Conservation (phyloP, 148 eudicot genomes). For the Rhododendron henanense region DNA sequence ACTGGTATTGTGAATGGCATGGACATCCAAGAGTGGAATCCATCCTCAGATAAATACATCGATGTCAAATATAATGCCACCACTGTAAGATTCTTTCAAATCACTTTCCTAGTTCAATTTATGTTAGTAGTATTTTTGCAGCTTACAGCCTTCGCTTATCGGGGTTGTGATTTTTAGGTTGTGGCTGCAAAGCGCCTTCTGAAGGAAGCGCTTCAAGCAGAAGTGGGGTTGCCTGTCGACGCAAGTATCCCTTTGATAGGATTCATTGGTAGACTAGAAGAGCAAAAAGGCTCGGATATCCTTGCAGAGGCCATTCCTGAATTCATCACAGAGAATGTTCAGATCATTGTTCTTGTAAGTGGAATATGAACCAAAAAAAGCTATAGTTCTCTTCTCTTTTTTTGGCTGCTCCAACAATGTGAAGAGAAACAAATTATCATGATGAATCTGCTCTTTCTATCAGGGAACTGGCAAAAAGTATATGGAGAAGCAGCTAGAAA, state of each 20-base stretch:
- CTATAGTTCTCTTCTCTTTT: neutral
- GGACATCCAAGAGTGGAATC: slow-evolving; percentile 94
- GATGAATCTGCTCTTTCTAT: neutral
- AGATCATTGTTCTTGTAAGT: slow-evolving; percentile 81
- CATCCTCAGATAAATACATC: slow-evolving; percentile 63
- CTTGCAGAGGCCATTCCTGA: slow-evolving; percentile 70
- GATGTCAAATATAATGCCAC: slow-evolving; percentile 56
- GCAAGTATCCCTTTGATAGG: slow-evolving; percentile 75
- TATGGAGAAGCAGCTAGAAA: slow-evolving; percentile 72
- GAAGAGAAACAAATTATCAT: neutral
- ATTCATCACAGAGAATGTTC: slow-evolving; percentile 63
- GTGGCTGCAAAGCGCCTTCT: slow-evolving; percentile 66
- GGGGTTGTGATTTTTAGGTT: slow-evolving; percentile 40
- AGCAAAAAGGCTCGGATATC: slow-evolving; percentile 96
- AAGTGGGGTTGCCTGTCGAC: slow-evolving; percentile 80
- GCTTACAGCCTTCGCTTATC: neutral
- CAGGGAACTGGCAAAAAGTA: slow-evolving; percentile 92
- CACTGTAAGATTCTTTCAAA: slow-evolving; percentile 42
- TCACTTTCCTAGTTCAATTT: neutral
- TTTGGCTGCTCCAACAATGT: neutral
- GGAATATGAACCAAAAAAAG: neutral
- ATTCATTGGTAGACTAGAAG: slow-evolving; percentile 95
- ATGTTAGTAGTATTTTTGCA: neutral
- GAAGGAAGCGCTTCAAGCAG: slow-evolving; percentile 93
- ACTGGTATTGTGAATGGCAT: slow-evolving; percentile 83